A percentile compares a stretch with the other conserved stretches of the same genome.
Evolutionary conservation across 2,329 filamentous ascomycete species (phyloP).

Genomic region (Huntiella moniliformis): DNA sequence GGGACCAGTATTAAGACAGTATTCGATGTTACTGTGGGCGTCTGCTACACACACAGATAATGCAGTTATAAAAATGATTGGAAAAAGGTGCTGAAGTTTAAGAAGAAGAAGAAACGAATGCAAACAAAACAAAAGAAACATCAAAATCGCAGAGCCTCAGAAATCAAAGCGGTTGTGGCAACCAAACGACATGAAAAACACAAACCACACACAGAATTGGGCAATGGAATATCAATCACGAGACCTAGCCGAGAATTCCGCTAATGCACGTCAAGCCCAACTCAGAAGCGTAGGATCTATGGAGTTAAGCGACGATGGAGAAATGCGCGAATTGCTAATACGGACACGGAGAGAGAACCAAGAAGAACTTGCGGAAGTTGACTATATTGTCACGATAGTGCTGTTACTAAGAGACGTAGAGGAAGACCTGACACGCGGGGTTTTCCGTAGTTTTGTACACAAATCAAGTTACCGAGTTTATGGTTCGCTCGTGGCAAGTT

Average conservation of each 20-base stretch:
- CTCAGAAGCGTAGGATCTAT: not conserved
- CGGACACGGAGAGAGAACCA: not conserved
- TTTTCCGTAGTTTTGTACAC: not conserved
- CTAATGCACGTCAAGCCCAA: not conserved
- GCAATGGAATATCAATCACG: slow-evolving; percentile 4
- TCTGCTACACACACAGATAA: too few species aligned
- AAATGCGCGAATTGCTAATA: not conserved
- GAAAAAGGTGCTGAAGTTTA: too few species aligned
- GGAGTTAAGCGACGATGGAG: not conserved
- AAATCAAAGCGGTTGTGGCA: not conserved
- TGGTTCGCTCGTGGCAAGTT: not conserved
- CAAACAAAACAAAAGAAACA: not conserved
- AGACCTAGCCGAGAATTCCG: slow-evolving; percentile 6
- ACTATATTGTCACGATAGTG: too few species aligned
- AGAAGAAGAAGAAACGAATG: not conserved
- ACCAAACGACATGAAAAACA: not conserved
- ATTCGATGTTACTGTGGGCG: too few species aligned
- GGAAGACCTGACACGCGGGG: too few species aligned
- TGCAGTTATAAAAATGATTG: too few species aligned
- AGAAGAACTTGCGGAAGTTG: not conserved
- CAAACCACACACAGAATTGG: not conserved
- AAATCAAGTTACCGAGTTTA: not conserved
- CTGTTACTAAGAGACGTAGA: too few species aligned
- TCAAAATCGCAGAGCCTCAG: not conserved
- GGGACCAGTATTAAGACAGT: too few species aligned